Percentiles rank a stretch among this genome's conserved stretches.
These are phyloP conservation scores for Colletotrichum truncatum DNA, from an alignment of 2,329 filamentous ascomycete species.

Conservation along the genomic window DNA sequence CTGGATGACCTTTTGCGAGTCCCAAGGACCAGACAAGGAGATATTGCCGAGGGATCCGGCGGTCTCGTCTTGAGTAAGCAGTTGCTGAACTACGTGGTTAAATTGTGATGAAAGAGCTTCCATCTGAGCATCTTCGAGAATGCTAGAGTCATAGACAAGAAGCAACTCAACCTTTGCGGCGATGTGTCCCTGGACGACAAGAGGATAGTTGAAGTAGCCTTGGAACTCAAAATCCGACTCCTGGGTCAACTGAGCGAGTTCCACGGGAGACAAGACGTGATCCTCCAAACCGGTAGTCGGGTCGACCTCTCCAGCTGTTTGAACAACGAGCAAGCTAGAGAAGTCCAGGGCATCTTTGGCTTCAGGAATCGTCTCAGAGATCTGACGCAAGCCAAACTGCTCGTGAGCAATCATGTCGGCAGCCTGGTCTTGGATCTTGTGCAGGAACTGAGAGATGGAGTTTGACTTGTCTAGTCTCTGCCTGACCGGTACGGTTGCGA, in stretches of 20 bases:
- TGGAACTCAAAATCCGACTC: not conserved
- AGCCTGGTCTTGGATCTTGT: conserved; percentile 34
- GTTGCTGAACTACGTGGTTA: conserved; percentile 30
- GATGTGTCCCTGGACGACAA: conserved; percentile 13
- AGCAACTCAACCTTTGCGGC: not conserved
- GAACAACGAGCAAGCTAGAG: not conserved
- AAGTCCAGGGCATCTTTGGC: not conserved
- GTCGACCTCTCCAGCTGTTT: not conserved
- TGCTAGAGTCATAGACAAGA: conserved; percentile 14
- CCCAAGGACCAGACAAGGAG: conserved; percentile 7
- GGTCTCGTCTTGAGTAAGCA: conserved; percentile 26
- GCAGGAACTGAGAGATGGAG: conserved; percentile 14
- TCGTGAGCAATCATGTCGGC: conserved; percentile 38
- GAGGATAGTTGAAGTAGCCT: conserved; percentile 23
- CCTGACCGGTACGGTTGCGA: conserved; percentile 40
- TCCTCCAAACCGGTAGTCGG: not conserved
- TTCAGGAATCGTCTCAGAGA: conserved; percentile 31
- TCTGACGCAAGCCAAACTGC: conserved; percentile 40
- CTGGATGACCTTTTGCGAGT: not conserved
- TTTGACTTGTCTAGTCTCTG: conserved; percentile 30
- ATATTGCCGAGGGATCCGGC: not conserved
- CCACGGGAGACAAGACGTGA: not conserved
- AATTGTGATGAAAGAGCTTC: conserved; percentile 28
- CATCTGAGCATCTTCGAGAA: conserved; percentile 19
- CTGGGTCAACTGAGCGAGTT: not conserved